Evolutionary conservation across 2,329 filamentous ascomycete genomes (phyloP), one percentile per base, ranked within the genome.

Genomic region (Dactylellina parvicollis): DNA sequence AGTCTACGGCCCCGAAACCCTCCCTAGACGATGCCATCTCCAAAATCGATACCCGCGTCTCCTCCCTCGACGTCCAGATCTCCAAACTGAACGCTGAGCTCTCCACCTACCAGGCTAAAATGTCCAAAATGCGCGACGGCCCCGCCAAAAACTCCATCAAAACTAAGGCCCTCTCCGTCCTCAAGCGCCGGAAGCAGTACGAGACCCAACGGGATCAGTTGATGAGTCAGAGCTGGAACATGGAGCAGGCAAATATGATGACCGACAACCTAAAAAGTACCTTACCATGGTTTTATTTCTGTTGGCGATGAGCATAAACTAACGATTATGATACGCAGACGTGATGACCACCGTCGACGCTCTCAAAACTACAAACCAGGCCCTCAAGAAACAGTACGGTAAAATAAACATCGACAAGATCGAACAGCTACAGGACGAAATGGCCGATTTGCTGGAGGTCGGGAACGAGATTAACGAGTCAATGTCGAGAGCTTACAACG

Each of bases 401-500:
- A 97, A 97, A 84, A 91, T 99, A 76, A 90, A 99, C 79, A 90
- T 99, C 61, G 95, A 98, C 82, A 92, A 96, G 85, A 98, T 99
- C 78, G 95, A 99, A 85, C 86, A 90, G 77, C 87, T 99, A 85
- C 94, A 99, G 86, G 95, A 99, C 80, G 94, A 99, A 83, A 98
- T 99, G 95, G 93, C 93, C 4, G 95, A 99, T 82, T 81, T 99
- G 78, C 91, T 99, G 87, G 95, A 99, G 79, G 89, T 97, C 74
- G 94, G 95, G 2, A 98, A 98, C 81, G 95, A 99, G 81, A 99
- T 99, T 71, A 92, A 99, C 82, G 95, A 98, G 83, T 93, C 90
- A 76, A 90, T 99, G 66, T 90, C 90, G 73, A 83, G 95, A 75
- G 91, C 91, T 77, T 99, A 99, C 81, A 94, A 98, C 80, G 86